These are phyloP conservation scores for Baudoinia panamericana DNA, from an alignment of 495 filamentous ascomycete species.

Conservation along the genomic window DNA sequence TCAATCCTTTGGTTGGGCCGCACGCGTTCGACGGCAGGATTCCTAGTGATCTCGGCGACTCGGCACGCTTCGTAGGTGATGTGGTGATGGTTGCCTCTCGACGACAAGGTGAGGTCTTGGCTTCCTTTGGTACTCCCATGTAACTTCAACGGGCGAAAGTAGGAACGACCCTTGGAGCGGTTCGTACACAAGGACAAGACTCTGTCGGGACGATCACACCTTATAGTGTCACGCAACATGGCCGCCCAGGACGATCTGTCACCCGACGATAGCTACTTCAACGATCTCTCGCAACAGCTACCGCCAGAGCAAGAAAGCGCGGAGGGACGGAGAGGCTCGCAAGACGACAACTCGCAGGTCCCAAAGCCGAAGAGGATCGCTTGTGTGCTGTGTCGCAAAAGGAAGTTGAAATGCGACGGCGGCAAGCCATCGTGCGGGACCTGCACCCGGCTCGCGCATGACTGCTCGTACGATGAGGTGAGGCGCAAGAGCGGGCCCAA, in stretches of 20 bases:
- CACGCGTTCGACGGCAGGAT: too few species aligned
- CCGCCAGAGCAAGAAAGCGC: conserved; percentile 18
- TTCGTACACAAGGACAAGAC: too few species aligned
- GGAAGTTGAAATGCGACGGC: conserved; percentile 77
- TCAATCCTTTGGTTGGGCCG: too few species aligned
- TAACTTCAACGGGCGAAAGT: too few species aligned
- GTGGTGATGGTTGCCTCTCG: too few species aligned
- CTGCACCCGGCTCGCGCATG: conserved; percentile 76
- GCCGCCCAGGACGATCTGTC: conserved; percentile 8
- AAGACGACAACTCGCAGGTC: conserved; percentile 46
- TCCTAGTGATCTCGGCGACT: too few species aligned
- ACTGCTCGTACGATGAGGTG: conserved; percentile 90
- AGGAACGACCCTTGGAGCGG: too few species aligned
- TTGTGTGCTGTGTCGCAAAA: conserved; percentile 88
- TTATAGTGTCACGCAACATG: conserved; percentile 6
- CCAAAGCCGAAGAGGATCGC: conserved; percentile 87
- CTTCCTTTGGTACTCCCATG: too few species aligned
- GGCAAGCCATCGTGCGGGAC: conserved; percentile 79
- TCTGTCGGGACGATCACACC: too few species aligned
- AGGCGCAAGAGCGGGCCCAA: conserved; percentile 97
- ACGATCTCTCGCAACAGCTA: conserved; percentile 40
- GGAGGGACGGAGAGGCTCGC: conserved; percentile 25
- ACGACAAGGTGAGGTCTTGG: too few species aligned
- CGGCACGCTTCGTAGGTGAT: too few species aligned
- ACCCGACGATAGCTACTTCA: conserved; percentile 38